Conservation (phyloP, 495 filamentous ascomycete genomes). For the Podospora anserina region DNA sequence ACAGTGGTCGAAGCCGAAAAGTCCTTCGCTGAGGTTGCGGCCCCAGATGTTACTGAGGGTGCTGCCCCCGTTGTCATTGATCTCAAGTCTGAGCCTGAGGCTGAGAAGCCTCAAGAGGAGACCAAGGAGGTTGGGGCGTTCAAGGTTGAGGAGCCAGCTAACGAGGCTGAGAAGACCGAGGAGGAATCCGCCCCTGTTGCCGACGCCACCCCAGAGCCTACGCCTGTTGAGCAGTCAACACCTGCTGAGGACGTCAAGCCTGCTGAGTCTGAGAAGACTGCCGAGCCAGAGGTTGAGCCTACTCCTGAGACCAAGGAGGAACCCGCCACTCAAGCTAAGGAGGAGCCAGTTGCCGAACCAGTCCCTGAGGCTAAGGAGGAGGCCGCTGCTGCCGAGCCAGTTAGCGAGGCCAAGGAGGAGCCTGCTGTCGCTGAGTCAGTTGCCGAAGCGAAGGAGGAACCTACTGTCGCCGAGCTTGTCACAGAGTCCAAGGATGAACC, state of each 20-base stretch:
- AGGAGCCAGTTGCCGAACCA: neutral
- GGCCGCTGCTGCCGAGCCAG: too few species aligned
- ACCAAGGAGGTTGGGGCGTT: conserved; percentile 12
- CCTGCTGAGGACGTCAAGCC: conserved; percentile 1
- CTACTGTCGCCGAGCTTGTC: neutral
- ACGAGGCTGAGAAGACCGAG: neutral
- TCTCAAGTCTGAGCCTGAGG: conserved; percentile 10
- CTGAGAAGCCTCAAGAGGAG: conserved; percentile 5
- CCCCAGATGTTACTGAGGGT: conserved; percentile 1
- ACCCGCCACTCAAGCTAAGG: conserved; percentile 2
- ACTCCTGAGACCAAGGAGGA: conserved; percentile 1
- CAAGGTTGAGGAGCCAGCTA: conserved; percentile 1
- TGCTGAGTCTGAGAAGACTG: conserved; percentile 2
- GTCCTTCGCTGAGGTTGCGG: neutral
- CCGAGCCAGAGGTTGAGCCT: neutral
- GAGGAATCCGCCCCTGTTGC: neutral
- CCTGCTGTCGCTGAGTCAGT: neutral
- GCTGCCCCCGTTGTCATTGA: neutral
- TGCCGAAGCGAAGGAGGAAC: neutral
- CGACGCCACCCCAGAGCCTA: neutral
- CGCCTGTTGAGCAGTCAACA: neutral
- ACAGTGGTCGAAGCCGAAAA: conserved; percentile 1
- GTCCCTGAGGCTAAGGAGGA: neutral
- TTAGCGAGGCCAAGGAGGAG: neutral
- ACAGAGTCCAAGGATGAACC: conserved; percentile 16